Conservation (phyloP, 176 grass and related monocot species). For the Chloris gayana region DNA sequence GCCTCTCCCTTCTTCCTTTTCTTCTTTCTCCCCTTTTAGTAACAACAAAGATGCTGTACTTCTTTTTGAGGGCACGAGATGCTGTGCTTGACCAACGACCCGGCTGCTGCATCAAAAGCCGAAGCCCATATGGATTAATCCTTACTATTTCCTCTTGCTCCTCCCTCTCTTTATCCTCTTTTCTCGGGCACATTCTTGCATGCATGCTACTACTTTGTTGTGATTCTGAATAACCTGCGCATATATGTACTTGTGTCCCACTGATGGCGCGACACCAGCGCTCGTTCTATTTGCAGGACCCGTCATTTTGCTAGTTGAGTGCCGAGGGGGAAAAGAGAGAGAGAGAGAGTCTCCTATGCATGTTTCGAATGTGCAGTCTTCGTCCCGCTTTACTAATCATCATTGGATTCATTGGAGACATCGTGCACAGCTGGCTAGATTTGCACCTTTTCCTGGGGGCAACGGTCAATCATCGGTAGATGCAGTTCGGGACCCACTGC, state of each 20-base stretch:
- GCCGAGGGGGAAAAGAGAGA: not conserved
- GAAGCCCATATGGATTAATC: conserved; percentile 50
- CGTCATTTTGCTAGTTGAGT: too few species aligned
- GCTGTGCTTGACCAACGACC: conserved; percentile 66
- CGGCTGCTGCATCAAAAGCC: conserved; percentile 43
- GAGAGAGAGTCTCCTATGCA: too few species aligned
- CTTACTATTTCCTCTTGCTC: conserved; percentile 13
- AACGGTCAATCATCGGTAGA: conserved; percentile 57
- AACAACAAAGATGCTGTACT: conserved; percentile 49
- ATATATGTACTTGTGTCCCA: too few species aligned
- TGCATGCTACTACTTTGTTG: not conserved
- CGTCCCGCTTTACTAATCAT: conserved; percentile 37
- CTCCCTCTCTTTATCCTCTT: not conserved
- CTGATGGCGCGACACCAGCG: too few species aligned
- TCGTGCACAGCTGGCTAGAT: conserved; percentile 52
- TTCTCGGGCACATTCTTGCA: not conserved
- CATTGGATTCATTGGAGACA: conserved; percentile 33
- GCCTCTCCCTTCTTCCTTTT: not conserved
- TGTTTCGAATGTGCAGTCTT: conserved; percentile 24
- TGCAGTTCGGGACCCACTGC: conserved; percentile 29
- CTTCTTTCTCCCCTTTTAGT: conserved; percentile 37
- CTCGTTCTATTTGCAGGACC: too few species aligned
- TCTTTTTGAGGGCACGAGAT: conserved; percentile 56
- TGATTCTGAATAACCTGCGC: not conserved
- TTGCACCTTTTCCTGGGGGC: conserved; percentile 42